phyloP scores from a whole-genome alignment of 225 moss, liverwort and hornwort genomes.

The Ulota crispa region DNA sequence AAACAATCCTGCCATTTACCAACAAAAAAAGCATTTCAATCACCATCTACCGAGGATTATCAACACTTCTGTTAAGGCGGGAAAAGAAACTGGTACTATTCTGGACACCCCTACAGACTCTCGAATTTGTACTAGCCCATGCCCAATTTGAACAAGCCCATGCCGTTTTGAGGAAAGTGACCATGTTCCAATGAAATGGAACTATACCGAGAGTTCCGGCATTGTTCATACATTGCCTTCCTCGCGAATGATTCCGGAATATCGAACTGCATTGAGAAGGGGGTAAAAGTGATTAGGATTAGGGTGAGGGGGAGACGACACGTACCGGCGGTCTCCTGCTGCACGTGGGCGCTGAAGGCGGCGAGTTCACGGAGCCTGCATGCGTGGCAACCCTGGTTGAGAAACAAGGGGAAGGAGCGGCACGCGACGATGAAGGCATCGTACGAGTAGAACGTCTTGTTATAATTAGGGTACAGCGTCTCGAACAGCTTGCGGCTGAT shows the following conservation, averaged over 20 bases:
- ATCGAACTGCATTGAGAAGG: neutral
- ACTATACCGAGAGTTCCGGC: neutral
- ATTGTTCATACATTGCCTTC: neutral
- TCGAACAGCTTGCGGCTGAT: slow-evolving; percentile 53
- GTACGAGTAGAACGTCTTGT: slow-evolving; percentile 76
- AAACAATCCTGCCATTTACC: slow-evolving; percentile 44
- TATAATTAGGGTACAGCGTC: slow-evolving; percentile 58
- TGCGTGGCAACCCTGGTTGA: slow-evolving; percentile 23
- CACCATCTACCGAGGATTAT: neutral
- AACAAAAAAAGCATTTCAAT: neutral
- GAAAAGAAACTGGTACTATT: neutral
- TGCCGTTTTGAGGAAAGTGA: neutral
- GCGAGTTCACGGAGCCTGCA: slow-evolving; percentile 64
- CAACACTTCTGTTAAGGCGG: neutral
- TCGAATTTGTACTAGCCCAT: neutral
- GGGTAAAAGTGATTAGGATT: neutral
- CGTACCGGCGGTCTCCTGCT: slow-evolving; percentile 79
- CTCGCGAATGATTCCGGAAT: neutral
- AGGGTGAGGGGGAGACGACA: neutral
- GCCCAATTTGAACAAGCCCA: neutral
- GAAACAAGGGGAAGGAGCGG: slow-evolving; percentile 53
- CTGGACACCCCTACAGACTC: too few species aligned
- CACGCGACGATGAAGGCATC: slow-evolving; percentile 67
- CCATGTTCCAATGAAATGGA: neutral
- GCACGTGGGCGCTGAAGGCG: slow-evolving; percentile 82